A percentile compares a stretch with the other conserved stretches of the same genome.
phyloP scores from a whole-genome alignment of 1,284 basidiomycete species.

The Phenoliferia sp. region DNA sequence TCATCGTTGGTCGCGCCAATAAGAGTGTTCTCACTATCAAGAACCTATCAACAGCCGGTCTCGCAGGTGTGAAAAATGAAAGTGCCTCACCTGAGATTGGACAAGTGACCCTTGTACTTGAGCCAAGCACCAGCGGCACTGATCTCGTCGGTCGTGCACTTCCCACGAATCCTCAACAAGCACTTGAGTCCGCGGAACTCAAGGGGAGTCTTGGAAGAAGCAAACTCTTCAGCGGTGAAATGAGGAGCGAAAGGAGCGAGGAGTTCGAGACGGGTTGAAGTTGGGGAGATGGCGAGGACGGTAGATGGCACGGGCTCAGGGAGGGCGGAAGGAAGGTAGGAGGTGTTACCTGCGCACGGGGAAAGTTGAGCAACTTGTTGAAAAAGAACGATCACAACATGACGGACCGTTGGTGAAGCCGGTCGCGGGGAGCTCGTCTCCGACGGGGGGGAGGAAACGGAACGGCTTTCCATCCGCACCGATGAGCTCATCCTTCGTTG shows the following conservation, averaged over 20 bases:
- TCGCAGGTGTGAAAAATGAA: not conserved
- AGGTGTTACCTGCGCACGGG: slow-evolving; percentile 49
- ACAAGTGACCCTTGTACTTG: slow-evolving; percentile 73
- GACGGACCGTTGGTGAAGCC: slow-evolving; percentile 71
- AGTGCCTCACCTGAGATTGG: slow-evolving; percentile 32
- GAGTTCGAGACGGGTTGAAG: slow-evolving; percentile 78
- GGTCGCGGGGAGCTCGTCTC: slow-evolving; percentile 72
- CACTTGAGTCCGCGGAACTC: slow-evolving; percentile 70
- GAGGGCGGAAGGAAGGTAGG: slow-evolving; percentile 71
- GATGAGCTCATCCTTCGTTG: slow-evolving; percentile 73
- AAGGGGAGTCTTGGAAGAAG: slow-evolving; percentile 52
- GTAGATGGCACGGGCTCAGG: slow-evolving; percentile 66
- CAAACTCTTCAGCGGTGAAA: slow-evolving; percentile 53
- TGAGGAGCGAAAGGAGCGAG: slow-evolving; percentile 80
- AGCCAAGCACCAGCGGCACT: slow-evolving; percentile 95
- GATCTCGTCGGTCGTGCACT: slow-evolving; percentile 98
- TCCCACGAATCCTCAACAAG: slow-evolving; percentile 85
- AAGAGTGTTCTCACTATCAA: slow-evolving; percentile 35
- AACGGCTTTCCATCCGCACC: slow-evolving; percentile 55
- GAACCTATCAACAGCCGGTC: not conserved
- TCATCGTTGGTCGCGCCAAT: slow-evolving; percentile 88
- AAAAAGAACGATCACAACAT: too few relatives aligned
- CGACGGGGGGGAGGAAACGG: slow-evolving; percentile 78
- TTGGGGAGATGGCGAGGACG: slow-evolving; percentile 70
- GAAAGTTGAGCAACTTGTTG: not conserved